A percentile compares a stretch with the other conserved stretches of the same genome.
phyloP scores from a whole-genome alignment of 257 asterid genomes.

The Gentiana straminea region DNA sequence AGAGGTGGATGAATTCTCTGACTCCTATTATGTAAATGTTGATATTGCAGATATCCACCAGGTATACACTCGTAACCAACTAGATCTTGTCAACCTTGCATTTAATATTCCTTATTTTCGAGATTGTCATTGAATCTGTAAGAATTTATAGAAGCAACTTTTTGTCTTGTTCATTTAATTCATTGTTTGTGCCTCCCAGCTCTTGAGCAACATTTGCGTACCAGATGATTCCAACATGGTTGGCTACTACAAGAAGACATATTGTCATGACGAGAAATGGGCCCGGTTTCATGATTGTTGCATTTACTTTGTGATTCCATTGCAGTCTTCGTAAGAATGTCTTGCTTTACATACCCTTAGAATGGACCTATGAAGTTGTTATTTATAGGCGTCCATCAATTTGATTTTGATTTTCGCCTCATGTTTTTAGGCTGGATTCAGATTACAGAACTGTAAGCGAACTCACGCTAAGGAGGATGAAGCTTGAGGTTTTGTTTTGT shows the following conservation, averaged over 20 bases:
- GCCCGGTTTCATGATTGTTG: constrained; percentile 65
- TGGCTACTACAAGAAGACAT: constrained; percentile 60
- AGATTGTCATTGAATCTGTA: background rate
- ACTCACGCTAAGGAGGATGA: constrained; percentile 68
- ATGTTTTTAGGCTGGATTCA: constrained; percentile 28
- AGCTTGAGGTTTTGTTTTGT: constrained; percentile 51
- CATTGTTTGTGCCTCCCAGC: constrained; percentile 17
- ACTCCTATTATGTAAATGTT: constrained; percentile 64
- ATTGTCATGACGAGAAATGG: constrained; percentile 76
- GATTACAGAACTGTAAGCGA: constrained; percentile 49
- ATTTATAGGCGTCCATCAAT: constrained; percentile 11
- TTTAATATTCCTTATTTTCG: background rate
- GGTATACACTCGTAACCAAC: constrained; percentile 25
- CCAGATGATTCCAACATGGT: constrained; percentile 34
- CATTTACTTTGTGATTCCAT: constrained; percentile 58
- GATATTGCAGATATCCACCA: constrained; percentile 48
- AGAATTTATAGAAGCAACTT: too few species aligned
- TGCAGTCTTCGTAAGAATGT: constrained; percentile 37
- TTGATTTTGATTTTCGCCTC: constrained; percentile 11
- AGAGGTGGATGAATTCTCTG: constrained; percentile 76
- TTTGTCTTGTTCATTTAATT: background rate
- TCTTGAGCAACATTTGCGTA: constrained; percentile 35
- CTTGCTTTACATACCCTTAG: constrained; percentile 6
- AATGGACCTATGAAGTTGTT: constrained; percentile 5
- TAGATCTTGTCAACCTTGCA: background rate